These are phyloP conservation scores for Chytriomyces confervae DNA, from an alignment of 192 early-diverging fungal genomes.

Conservation along the genomic window DNA sequence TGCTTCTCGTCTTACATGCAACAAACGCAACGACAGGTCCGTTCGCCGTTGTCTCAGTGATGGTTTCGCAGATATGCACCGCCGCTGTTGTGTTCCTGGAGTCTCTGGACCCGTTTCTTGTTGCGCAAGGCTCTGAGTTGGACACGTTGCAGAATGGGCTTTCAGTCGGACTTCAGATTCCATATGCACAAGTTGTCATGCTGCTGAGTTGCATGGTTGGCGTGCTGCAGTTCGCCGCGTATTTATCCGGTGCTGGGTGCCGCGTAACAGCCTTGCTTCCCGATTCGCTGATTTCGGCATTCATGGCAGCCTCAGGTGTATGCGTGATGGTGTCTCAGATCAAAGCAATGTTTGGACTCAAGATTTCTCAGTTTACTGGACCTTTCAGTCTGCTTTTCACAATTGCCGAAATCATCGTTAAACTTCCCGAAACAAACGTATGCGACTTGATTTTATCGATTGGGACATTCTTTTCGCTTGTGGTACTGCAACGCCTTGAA, in stretches of 20 bases:
- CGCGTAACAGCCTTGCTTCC: slow-evolving; percentile 13
- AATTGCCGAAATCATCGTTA: background rate
- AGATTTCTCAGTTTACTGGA: slow-evolving; percentile 8
- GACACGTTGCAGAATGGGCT: slow-evolving; percentile 6
- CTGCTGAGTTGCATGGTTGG: slow-evolving; percentile 17
- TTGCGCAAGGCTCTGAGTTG: background rate
- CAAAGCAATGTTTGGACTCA: slow-evolving; percentile 25
- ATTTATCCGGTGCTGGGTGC: slow-evolving; percentile 4
- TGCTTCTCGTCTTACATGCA: background rate
- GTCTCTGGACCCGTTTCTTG: background rate
- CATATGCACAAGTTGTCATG: slow-evolving; percentile 14
- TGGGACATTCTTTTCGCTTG: slow-evolving; percentile 1
- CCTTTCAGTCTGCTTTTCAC: slow-evolving; percentile 21
- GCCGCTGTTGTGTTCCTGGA: slow-evolving; percentile 6
- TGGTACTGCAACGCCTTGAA: background rate
- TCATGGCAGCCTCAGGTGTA: slow-evolving; percentile 16
- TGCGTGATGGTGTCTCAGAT: slow-evolving; percentile 24
- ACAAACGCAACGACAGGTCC: slow-evolving; percentile 5
- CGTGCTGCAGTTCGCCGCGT: slow-evolving; percentile 21
- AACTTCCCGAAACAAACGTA: background rate
- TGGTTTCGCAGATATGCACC: slow-evolving; percentile 30
- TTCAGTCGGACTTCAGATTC: background rate
- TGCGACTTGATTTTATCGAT: slow-evolving; percentile 5
- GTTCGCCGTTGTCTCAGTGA: slow-evolving; percentile 34
- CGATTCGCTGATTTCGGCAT: slow-evolving; percentile 21